These are phyloP conservation scores for Fonsecaea nubica DNA, from an alignment of 2,329 filamentous ascomycete species.

Conservation along the genomic window DNA sequence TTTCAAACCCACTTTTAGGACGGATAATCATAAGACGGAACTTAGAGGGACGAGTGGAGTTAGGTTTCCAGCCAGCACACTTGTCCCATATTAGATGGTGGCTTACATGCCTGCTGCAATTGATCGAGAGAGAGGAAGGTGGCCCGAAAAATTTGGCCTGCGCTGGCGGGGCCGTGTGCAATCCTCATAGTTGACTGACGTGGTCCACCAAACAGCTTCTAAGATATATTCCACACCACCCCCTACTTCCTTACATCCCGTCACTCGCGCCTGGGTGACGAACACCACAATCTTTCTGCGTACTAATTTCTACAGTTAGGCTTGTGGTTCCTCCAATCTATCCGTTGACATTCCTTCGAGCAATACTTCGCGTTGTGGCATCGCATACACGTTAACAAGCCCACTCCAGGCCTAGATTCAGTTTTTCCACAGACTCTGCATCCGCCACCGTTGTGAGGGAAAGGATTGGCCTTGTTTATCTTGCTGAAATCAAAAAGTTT, in stretches of 20 bases:
- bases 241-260: background rate
- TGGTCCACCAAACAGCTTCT: background rate
- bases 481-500: constrained; percentile 9
- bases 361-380: constrained; percentile 15
- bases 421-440: constrained; percentile 2
- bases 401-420: background rate
- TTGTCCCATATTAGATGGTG: too few species aligned
- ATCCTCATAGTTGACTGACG: too few species aligned
- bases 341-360: constrained; percentile 17
- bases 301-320: constrained; percentile 3
- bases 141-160: too few species aligned
- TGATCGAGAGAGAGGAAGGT: too few species aligned
- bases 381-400: constrained; percentile 7
- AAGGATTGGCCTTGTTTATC: background rate
- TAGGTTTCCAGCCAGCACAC: too few species aligned
- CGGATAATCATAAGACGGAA: too few species aligned
- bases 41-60: too few species aligned
- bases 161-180: too few species aligned
- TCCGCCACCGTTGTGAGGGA: background rate
- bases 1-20: too few species aligned
- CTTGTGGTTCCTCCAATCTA: constrained; percentile 18
- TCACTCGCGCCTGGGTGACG: background rate
- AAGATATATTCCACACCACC: constrained; percentile 4
- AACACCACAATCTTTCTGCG: background rate
- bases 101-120: too few species aligned